phyloP scores from a whole-genome alignment of 2,329 filamentous ascomycete genomes.

The Colletotrichum incanum region DNA sequence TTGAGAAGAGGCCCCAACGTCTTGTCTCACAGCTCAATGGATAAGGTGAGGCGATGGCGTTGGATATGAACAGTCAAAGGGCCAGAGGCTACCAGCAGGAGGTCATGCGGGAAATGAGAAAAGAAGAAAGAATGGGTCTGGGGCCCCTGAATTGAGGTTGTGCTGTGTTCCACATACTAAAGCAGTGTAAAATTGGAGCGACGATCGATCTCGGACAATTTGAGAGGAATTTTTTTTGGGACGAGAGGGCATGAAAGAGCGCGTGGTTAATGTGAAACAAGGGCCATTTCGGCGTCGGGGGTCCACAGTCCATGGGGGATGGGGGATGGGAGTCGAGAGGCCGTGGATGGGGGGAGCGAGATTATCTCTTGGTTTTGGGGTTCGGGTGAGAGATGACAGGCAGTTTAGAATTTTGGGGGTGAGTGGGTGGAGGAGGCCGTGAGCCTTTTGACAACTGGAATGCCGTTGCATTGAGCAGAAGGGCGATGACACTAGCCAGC shows the following conservation, averaged over 20 bases:
- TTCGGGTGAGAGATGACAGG: neutral
- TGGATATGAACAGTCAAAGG: neutral
- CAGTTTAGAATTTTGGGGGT: neutral
- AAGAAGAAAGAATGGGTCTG: conserved; percentile 9
- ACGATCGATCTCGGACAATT: conserved; percentile 44
- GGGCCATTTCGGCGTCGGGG: conserved; percentile 34
- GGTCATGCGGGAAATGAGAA: conserved; percentile 29
- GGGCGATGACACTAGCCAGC: neutral
- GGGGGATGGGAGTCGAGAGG: neutral
- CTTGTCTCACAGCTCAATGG: conserved; percentile 17
- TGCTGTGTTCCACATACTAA: conserved; percentile 8
- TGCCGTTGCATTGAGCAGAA: neutral
- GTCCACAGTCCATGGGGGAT: conserved; percentile 25
- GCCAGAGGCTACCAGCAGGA: neutral
- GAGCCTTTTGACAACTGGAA: neutral
- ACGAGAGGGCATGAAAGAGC: conserved; percentile 38
- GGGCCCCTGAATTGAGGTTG: conserved; percentile 21
- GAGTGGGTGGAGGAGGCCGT: neutral
- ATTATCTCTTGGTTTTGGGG: conserved; percentile 11
- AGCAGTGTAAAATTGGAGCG: conserved; percentile 33
- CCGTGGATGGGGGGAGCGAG: conserved; percentile 20
- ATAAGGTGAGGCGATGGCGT: neutral
- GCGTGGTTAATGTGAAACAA: conserved; percentile 40
- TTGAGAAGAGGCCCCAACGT: conserved; percentile 15
- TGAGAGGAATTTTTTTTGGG: conserved; percentile 27